Conservation (phyloP, 805 yeast genomes). For the Candida hispaniensis region DNA sequence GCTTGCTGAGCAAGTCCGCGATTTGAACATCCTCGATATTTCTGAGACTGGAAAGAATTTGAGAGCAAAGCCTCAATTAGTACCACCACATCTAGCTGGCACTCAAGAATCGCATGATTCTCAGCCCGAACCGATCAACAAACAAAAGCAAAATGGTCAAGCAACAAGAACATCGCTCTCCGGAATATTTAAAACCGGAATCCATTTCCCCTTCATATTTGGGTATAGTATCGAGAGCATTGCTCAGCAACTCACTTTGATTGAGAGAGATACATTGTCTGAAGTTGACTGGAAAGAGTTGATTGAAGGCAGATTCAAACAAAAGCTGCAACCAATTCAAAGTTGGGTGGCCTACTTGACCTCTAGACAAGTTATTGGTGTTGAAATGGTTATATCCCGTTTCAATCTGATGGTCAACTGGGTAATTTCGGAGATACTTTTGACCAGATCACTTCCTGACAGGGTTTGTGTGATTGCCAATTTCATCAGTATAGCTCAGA, state of each 20-base stretch:
- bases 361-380: constrained; percentile 54
- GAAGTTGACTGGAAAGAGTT: constrained; percentile 91
- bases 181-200: constrained; percentile 27
- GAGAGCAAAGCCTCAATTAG: no score
- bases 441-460: constrained; percentile 51
- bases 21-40: no score
- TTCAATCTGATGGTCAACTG: constrained; percentile 85
- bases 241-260: constrained; percentile 74
- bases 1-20: no score
- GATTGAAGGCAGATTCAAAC: constrained; percentile 64
- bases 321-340: constrained; percentile 52
- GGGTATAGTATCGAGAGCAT: constrained; percentile 55
- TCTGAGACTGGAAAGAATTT: no score
- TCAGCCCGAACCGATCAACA: no score
- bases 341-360: constrained; percentile 74
- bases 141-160: no score
- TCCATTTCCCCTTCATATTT: constrained; percentile 75
- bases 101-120: no score
- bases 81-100: no score
- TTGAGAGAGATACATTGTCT: constrained; percentile 71
- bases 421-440: constrained; percentile 77
- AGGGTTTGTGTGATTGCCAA: constrained; percentile 66
- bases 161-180: constrained; percentile 1
- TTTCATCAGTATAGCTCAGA: constrained; percentile 75
- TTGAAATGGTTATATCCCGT: constrained; percentile 70